A percentile compares a stretch with the other conserved stretches of the same genome.
phyloP scores from a whole-genome alignment of 2,329 filamentous ascomycete species.

The Fusarium zealandicum region DNA sequence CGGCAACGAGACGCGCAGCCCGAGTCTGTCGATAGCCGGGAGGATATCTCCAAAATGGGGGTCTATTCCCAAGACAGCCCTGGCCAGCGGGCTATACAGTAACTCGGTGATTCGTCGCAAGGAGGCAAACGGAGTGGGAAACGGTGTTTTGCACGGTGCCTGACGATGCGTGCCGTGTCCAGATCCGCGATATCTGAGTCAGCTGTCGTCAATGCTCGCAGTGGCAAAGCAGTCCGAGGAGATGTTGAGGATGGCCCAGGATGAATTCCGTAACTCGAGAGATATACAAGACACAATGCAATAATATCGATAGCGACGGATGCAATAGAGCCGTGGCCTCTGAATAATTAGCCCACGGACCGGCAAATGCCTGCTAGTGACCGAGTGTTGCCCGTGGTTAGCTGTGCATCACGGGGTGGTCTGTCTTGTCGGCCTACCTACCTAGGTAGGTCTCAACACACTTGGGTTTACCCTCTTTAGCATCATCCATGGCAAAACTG shows the following conservation, averaged over 20 bases:
- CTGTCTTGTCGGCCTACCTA: slow-evolving; percentile 14
- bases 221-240: slow-evolving; percentile 28
- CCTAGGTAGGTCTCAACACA: slow-evolving; percentile 22
- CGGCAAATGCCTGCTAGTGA: slow-evolving; percentile 1
- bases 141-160: background rate
- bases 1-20: slow-evolving; percentile 9
- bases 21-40: slow-evolving; percentile 8
- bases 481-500: slow-evolving; percentile 8
- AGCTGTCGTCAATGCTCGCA: slow-evolving; percentile 25
- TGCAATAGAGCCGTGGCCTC: background rate
- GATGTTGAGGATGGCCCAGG: slow-evolving; percentile 4
- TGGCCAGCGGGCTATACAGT: slow-evolving; percentile 9
- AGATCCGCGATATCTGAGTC: slow-evolving; percentile 27
- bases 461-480: slow-evolving; percentile 28
- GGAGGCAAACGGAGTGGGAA: background rate
- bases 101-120: background rate
- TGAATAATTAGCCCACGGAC: background rate
- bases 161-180: background rate
- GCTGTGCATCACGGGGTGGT: slow-evolving; percentile 12
- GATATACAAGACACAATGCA: background rate
- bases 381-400: slow-evolving; percentile 1
- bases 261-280: slow-evolving; percentile 20
- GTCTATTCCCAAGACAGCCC: background rate
- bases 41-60: slow-evolving; percentile 1
- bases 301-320: background rate